Conservation (phyloP, 2,329 filamentous ascomycete species). For the Nemania bipapillata region DNA sequence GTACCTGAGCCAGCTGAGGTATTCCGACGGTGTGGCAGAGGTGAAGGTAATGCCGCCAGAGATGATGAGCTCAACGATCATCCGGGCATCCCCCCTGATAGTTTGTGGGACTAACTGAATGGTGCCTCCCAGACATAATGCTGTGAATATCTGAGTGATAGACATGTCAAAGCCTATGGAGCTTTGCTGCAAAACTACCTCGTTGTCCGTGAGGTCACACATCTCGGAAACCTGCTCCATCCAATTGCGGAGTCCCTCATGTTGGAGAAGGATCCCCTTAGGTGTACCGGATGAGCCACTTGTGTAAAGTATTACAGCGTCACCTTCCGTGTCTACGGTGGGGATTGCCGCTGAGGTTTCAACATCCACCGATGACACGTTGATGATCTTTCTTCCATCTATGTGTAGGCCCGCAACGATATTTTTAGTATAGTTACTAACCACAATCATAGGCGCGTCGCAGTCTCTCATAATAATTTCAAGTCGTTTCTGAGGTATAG, state of each 20-base stretch:
- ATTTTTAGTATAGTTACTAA: no score
- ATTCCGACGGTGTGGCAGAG: not conserved
- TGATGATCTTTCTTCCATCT: not conserved
- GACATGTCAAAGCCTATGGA: conserved; percentile 15
- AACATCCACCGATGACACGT: not conserved
- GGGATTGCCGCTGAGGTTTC: not conserved
- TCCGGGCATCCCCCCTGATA: not conserved
- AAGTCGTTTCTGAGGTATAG: not conserved
- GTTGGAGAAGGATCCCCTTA: conserved; percentile 5
- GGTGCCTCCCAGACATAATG: not conserved
- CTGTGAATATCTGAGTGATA: not conserved
- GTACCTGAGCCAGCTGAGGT: not conserved
- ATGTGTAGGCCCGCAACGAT: not conserved
- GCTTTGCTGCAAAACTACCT: conserved; percentile 9
- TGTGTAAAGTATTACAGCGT: not conserved
- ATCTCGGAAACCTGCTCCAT: not conserved
- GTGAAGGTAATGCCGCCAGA: not conserved
- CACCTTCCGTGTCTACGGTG: not conserved
- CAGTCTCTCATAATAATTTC: not conserved
- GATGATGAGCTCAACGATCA: not conserved
- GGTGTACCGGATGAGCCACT: not conserved
- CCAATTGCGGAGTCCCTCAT: not conserved
- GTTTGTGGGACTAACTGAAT: not conserved
- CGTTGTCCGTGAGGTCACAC: not conserved
- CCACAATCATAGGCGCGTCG: not conserved